Conservation (phyloP, 192 early-diverging fungal species). For the Gryganskiella cystojenkinii region DNA sequence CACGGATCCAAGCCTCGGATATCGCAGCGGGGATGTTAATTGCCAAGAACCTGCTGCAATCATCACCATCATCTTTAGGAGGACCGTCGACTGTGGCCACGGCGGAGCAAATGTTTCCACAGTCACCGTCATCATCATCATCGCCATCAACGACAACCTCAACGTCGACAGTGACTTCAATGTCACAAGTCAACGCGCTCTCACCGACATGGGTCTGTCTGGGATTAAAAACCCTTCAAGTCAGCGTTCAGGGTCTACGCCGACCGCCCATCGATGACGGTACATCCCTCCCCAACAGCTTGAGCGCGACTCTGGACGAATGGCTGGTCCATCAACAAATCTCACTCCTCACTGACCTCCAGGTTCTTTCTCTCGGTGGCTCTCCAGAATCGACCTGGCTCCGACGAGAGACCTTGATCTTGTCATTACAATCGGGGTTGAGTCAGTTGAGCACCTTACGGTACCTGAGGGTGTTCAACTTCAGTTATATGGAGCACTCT, state of each 20-base stretch:
- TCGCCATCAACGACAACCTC: too few relatives aligned
- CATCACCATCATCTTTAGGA: neutral
- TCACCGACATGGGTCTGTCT: too few relatives aligned
- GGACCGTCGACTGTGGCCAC: too few relatives aligned
- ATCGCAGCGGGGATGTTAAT: neutral
- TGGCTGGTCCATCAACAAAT: constrained; percentile 11
- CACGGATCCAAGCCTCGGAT: neutral
- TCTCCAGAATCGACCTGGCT: constrained; percentile 23
- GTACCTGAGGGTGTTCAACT: constrained; percentile 20
- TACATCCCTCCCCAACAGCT: too few relatives aligned
- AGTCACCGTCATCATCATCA: too few relatives aligned
- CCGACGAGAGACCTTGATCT: constrained; percentile 7
- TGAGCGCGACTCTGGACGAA: neutral
- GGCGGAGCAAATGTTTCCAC: too few relatives aligned
- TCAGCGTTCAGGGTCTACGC: too few relatives aligned
- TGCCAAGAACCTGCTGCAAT: neutral
- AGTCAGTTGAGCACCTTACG: constrained; percentile 1
- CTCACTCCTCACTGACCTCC: constrained; percentile 8
- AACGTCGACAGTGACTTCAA: too few relatives aligned
- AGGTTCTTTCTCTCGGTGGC: constrained; percentile 16
- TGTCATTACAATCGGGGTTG: constrained; percentile 15
- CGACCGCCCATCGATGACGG: too few relatives aligned
- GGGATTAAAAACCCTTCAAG: too few relatives aligned
- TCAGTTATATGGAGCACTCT: constrained; percentile 25
- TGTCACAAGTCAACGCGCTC: too few relatives aligned